Evolutionary conservation across 2,329 filamentous ascomycete species (phyloP).

Genomic region (Fusarium xyrophilum): DNA sequence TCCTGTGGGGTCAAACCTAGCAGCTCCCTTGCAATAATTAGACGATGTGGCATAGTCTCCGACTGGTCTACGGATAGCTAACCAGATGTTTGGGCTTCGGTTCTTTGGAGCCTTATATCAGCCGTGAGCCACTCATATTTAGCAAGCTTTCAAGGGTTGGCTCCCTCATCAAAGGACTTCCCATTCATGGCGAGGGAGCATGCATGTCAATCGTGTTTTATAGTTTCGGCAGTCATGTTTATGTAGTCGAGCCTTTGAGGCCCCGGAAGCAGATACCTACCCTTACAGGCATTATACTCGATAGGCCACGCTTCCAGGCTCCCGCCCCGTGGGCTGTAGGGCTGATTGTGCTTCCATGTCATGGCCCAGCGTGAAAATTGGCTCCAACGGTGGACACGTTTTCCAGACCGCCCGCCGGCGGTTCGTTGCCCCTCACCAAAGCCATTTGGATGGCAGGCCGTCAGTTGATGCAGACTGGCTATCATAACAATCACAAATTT

Average conservation of each 20-base stretch:
- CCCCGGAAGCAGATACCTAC: not conserved
- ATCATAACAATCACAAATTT: constrained; percentile 6
- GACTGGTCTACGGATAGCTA: constrained; percentile 7
- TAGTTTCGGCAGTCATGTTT: not conserved
- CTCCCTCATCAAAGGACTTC: not conserved
- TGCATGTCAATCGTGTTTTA: not conserved
- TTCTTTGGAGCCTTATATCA: not conserved
- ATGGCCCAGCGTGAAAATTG: constrained; percentile 3
- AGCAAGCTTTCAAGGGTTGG: constrained; percentile 6
- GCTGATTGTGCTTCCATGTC: constrained; percentile 26
- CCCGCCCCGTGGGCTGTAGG: constrained; percentile 30
- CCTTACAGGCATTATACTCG: not conserved
- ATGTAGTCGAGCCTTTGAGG: not conserved
- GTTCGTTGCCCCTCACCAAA: constrained; percentile 24
- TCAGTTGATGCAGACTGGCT: constrained; percentile 1
- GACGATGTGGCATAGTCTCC: constrained; percentile 26
- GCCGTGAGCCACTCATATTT: constrained; percentile 12
- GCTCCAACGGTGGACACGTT: constrained; percentile 10
- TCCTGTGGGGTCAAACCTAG: constrained; percentile 20
- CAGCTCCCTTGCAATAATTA: constrained; percentile 26
- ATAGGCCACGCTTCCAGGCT: not conserved
- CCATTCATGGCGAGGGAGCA: not conserved
- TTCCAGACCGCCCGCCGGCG: constrained; percentile 25
- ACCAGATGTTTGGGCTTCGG: constrained; percentile 5
- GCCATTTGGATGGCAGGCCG: not conserved